These are phyloP conservation scores for Metschnikowia colocasiae DNA, from an alignment of 805 yeast genomes.

Conservation along the genomic window DNA sequence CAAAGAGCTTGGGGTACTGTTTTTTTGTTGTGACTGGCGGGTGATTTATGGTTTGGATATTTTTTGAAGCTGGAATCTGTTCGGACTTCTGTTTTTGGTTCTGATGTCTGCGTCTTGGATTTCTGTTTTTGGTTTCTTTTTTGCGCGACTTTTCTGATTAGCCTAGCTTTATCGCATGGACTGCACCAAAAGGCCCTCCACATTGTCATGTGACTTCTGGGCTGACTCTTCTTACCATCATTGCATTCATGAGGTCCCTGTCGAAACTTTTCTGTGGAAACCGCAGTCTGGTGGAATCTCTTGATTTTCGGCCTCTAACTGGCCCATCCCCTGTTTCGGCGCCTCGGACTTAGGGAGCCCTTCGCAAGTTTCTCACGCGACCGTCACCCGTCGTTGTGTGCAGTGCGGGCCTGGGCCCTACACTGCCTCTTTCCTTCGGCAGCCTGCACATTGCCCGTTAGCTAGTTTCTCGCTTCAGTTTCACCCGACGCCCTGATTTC, in stretches of 20 bases:
- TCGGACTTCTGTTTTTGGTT: neutral
- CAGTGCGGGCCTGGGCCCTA: neutral
- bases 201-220: neutral
- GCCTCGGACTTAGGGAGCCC: neutral
- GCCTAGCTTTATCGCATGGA: neutral
- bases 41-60: neutral
- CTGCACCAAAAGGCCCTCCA: neutral
- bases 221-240: neutral
- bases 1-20: too few species aligned
- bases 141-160: constrained; percentile 2
- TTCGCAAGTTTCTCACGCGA: constrained; percentile 2
- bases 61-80: neutral
- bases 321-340: neutral
- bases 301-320: too few species aligned
- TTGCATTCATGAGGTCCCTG: too few species aligned
- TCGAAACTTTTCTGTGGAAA: too few species aligned
- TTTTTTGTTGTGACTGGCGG: too few species aligned
- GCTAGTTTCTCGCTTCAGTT: neutral
- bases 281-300: too few species aligned
- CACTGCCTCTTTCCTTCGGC: neutral
- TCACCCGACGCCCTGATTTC: too few species aligned
- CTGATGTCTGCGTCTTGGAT: neutral
- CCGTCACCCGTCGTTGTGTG: constrained; percentile 1
- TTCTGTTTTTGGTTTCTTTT: constrained; percentile 6
- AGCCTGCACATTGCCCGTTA: neutral